Evolutionary conservation across 805 yeast genomes (phyloP).

Genomic region (Torulaspora quercuum): DNA sequence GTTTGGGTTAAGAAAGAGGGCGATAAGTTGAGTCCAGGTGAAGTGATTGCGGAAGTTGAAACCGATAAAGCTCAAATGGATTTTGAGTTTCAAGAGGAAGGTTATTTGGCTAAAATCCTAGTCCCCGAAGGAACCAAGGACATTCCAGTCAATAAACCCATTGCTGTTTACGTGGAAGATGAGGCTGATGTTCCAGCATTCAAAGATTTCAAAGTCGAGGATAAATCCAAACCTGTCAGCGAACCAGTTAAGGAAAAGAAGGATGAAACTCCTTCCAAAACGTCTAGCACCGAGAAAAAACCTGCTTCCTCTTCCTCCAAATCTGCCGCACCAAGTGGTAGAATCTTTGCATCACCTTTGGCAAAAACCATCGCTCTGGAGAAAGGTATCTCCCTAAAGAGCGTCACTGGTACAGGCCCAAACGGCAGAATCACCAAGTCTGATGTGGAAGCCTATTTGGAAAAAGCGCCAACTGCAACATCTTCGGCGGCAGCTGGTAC

Average conservation of each 20-base stretch:
- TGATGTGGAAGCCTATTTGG: constrained; percentile 76
- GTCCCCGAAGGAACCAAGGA: constrained; percentile 84
- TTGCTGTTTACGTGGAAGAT: constrained; percentile 94
- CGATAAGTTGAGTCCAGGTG: constrained; percentile 86
- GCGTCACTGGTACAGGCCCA: constrained; percentile 90
- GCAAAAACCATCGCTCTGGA: constrained; percentile 93
- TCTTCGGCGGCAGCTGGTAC: constrained; percentile 42
- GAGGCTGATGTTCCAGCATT: constrained; percentile 82
- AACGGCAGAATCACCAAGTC: constrained; percentile 88
- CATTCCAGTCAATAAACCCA: constrained; percentile 90
- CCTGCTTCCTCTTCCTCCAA: constrained; percentile 31
- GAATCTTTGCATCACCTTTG: constrained; percentile 90
- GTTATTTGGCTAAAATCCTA: constrained; percentile 81
- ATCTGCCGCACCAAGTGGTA: constrained; percentile 45
- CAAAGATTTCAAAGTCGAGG: constrained; percentile 81
- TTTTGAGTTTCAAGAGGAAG: constrained; percentile 97
- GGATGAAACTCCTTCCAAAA: constrained; percentile 21
- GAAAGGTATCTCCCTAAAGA: constrained; percentile 81
- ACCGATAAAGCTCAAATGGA: constrained; percentile 98
- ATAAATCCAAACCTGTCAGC: constrained; percentile 42
- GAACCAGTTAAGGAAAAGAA: constrained; percentile 36
- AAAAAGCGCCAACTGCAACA: constrained; percentile 32
- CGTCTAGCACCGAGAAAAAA: constrained; percentile 6
- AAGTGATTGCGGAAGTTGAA: constrained; percentile 92
- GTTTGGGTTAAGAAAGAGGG: constrained; percentile 89